Conservation (phyloP, 768 basidiomycete genomes). For the Leccinum uliginosum region DNA sequence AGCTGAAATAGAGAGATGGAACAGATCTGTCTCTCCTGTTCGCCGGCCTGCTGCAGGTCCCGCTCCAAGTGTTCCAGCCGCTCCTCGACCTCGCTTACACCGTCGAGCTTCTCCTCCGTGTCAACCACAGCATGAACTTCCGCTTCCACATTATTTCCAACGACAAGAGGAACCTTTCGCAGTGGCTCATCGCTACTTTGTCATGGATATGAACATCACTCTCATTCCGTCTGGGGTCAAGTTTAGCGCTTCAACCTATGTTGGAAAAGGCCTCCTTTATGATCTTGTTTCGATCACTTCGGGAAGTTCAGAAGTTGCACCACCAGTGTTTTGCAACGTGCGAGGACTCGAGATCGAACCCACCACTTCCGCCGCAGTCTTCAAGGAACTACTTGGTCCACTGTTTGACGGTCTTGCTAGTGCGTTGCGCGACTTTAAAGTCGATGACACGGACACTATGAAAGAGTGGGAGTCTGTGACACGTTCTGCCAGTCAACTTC, state of each 20-base stretch:
- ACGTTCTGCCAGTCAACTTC: constrained; percentile 39
- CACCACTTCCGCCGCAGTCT: constrained; percentile 38
- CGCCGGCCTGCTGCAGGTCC: constrained; percentile 7
- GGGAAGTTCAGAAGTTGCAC: constrained; percentile 19
- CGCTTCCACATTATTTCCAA: constrained; percentile 16
- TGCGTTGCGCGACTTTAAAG: constrained; percentile 33
- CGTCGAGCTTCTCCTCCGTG: constrained; percentile 10
- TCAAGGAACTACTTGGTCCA: constrained; percentile 43
- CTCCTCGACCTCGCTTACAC: constrained; percentile 12
- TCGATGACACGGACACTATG: constrained; percentile 17
- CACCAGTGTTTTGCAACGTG: constrained; percentile 31
- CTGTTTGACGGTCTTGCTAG: constrained; percentile 43
- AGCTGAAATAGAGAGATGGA: constrained; percentile 31
- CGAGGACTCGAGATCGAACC: constrained; percentile 43
- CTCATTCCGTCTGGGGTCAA: constrained; percentile 47
- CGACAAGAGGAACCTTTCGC: constrained; percentile 6
- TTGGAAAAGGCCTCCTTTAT: constrained; percentile 56
- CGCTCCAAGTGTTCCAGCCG: neutral
- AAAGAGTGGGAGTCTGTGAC: constrained; percentile 39
- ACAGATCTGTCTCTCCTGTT: constrained; percentile 16
- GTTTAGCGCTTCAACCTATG: constrained; percentile 50
- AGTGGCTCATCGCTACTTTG: constrained; percentile 21
- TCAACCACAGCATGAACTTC: constrained; percentile 5
- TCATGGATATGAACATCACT: constrained; percentile 50
- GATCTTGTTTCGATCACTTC: constrained; percentile 46